Base-by-base conservation (phyloP, 805 yeast genomes). In the Lachancea dasiensis region DNA sequence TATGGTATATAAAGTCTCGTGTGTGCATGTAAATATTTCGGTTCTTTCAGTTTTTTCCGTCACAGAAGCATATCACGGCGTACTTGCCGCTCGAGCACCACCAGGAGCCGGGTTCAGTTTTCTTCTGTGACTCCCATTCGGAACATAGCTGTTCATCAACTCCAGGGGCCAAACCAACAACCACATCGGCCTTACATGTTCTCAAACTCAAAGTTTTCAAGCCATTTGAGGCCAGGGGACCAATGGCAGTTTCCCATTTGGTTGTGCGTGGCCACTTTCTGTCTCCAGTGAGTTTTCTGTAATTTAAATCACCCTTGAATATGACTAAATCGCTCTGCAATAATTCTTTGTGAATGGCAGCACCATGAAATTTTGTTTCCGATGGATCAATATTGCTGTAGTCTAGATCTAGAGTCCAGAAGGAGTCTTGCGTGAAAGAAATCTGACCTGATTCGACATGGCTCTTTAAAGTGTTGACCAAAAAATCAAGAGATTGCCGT, bases 171-270 rank as follows among this genome's bases (percentile, higher is more conserved):
- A 92, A 72, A 1, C 95, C 97, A 27, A 85, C 96, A 38, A 83
- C 79, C 5, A 89, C 97, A 58, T 92, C 98, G 1, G 97, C 97
- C 64, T 92, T 92, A 60, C 95, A 81, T 2, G 97, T 92, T 67
- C 99, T 78, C 51, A 92, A 70, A 23, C 94, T 75, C 41, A 86
- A 67, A 19, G 86, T 50, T 11, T 77, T 79, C 38, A 92, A 65
- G 6, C 79, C 79, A 21, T 79, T 71, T 0, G 61, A 47, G 1
- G 82, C 81, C 47, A 90, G 68, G 3, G 75, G 72, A 39, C 83
- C 84, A 43, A 90, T 72, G 4, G 95, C 90, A 0, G 63, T 59
- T 3, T 44, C 49, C 65, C 90, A 94, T 2, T 87, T 72, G 0
- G 95, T 85, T 3, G 86, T 75, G 41, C 81, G 72, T 14, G 77